phyloP scores from a whole-genome alignment of 2,329 filamentous ascomycete genomes.

The Pseudofabraea citricarpa region DNA sequence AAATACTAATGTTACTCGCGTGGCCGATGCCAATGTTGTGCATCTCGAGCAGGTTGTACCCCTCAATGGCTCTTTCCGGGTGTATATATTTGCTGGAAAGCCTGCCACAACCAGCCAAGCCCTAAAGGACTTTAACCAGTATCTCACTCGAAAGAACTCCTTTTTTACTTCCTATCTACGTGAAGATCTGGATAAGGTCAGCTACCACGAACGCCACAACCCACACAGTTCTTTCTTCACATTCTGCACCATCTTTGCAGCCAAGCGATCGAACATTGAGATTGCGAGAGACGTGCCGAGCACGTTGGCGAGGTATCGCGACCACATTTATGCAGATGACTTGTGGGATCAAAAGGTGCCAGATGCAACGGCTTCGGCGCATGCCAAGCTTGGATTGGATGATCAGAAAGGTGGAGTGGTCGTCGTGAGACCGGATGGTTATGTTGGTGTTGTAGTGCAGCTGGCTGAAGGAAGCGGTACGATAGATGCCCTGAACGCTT shows the following conservation, averaged over 20 bases:
- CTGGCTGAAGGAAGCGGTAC: conserved; percentile 75
- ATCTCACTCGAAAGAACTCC: conserved; percentile 60
- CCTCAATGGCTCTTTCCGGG: conserved; percentile 79
- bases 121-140: conserved; percentile 63
- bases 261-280: conserved; percentile 63
- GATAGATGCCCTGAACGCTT: conserved; percentile 75
- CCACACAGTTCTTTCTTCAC: conserved; percentile 82
- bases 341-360: conserved; percentile 67
- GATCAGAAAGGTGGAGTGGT: conserved; percentile 72
- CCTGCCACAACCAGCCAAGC: conserved; percentile 55
- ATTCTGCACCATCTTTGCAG: conserved; percentile 70
- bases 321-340: conserved; percentile 85
- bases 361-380: conserved; percentile 66
- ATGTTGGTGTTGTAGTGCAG: conserved; percentile 71
- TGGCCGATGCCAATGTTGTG: conserved; percentile 84
- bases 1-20: conserved; percentile 77
- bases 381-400: conserved; percentile 81
- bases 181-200: conserved; percentile 55
- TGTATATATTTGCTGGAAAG: conserved; percentile 80
- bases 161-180: conserved; percentile 68
- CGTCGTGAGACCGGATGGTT: conserved; percentile 81
- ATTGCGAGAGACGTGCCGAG: conserved; percentile 66
- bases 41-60: conserved; percentile 88
- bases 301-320: conserved; percentile 68
- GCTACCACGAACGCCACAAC: conserved; percentile 76